These are phyloP conservation scores for Fusarium virguliforme DNA, from an alignment of 2,329 filamentous ascomycete genomes.

Conservation along the genomic window DNA sequence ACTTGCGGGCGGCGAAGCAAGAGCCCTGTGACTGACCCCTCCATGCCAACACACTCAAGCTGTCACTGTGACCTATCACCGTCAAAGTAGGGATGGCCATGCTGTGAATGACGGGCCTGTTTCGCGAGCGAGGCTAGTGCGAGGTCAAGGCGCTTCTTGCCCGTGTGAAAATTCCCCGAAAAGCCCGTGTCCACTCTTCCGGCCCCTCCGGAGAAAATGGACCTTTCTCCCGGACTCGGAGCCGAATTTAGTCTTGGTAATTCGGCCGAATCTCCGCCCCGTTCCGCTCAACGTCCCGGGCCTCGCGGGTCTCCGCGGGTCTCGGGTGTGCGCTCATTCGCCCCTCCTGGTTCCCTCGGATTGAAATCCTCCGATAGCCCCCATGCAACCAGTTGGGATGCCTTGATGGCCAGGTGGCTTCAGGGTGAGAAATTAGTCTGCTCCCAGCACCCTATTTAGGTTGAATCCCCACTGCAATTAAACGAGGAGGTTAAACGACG, in stretches of 20 bases:
- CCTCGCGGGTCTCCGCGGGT: neutral
- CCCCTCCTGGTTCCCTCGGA: neutral
- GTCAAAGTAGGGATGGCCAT: neutral
- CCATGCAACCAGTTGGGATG: no score
- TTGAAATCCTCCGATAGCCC: no score
- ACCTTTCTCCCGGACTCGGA: neutral
- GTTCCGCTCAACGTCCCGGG: neutral
- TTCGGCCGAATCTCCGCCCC: neutral
- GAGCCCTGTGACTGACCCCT: neutral
- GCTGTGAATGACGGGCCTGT: neutral
- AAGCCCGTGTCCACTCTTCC: no score
- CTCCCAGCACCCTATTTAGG: neutral
- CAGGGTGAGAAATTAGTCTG: conserved; percentile 1
- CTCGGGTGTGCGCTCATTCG: neutral
- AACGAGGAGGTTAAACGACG: neutral
- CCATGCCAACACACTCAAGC: neutral
- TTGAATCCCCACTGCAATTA: neutral
- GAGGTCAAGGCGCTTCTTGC: neutral
- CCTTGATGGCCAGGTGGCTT: neutral
- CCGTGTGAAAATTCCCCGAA: neutral
- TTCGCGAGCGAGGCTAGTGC: neutral
- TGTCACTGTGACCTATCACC: neutral
- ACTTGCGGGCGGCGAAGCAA: neutral
- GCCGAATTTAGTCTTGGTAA: neutral
- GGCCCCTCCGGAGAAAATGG: no score